These are phyloP conservation scores for Sarocladium brachiariae DNA, from an alignment of 2,329 filamentous ascomycete species.

Conservation along the genomic window DNA sequence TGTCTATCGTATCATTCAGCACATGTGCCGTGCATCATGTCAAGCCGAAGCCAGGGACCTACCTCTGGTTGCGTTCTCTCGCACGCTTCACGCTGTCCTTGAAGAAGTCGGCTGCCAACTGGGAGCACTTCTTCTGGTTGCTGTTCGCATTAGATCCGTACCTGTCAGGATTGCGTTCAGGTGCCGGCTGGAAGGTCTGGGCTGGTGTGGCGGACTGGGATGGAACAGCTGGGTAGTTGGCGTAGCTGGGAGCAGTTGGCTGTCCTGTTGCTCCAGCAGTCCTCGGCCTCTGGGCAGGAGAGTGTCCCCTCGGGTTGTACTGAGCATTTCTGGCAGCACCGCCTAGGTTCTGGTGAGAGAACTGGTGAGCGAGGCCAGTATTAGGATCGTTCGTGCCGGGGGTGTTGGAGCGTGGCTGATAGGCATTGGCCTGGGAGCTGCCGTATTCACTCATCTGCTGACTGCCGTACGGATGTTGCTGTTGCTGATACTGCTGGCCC, in stretches of 20 bases:
- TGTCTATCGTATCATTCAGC: slow-evolving; percentile 49
- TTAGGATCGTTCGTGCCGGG: slow-evolving; percentile 72
- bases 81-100: slow-evolving; percentile 97
- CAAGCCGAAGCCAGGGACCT: too few species aligned
- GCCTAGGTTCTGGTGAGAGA: slow-evolving; percentile 91
- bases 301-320: slow-evolving; percentile 60
- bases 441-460: slow-evolving; percentile 47
- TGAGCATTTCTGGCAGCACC: slow-evolving; percentile 60
- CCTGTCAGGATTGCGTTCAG: slow-evolving; percentile 82
- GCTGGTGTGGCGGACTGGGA: slow-evolving; percentile 50
- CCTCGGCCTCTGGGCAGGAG: slow-evolving; percentile 70
- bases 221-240: slow-evolving; percentile 60
- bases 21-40: too few species aligned
- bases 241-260: slow-evolving; percentile 54
- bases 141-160: slow-evolving; percentile 58
- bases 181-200: slow-evolving; percentile 69
- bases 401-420: slow-evolving; percentile 49
- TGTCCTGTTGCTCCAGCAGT: slow-evolving; percentile 69
- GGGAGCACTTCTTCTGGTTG: slow-evolving; percentile 64
- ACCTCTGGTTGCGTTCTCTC: slow-evolving; percentile 91
- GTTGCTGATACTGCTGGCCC: slow-evolving; percentile 31
- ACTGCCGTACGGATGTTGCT: slow-evolving; percentile 21
- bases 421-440: slow-evolving; percentile 26
- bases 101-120: slow-evolving; percentile 84
- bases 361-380: slow-evolving; percentile 88